Evolutionary conservation across 208 protist genomes (phyloP).

Genomic region (Acanthamoeba castellanii): DNA sequence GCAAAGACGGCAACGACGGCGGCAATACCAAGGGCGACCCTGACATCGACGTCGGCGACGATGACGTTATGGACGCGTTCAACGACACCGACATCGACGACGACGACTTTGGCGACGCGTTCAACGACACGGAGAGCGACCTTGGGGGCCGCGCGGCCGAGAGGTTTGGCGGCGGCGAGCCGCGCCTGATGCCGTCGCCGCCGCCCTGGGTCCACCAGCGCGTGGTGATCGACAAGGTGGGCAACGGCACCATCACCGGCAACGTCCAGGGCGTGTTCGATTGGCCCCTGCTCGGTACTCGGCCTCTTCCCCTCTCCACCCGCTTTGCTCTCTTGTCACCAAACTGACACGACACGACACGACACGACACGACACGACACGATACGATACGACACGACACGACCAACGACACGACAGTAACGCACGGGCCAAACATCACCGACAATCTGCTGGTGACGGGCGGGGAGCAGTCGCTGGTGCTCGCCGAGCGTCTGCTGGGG

Average conservation of each 20-base stretch:
- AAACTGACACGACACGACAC: no score
- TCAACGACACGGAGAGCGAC: no score
- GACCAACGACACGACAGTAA: no score
- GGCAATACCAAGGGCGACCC: no score
- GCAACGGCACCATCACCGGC: conserved; percentile 12
- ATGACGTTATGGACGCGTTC: background rate
- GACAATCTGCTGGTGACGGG: background rate
- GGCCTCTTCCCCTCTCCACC: background rate
- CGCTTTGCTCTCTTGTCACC: background rate
- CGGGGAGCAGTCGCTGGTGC: background rate
- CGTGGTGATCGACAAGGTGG: conserved; percentile 37
- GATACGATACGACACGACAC: no score
- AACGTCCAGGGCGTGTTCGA: conserved; percentile 40
- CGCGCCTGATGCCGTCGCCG: background rate
- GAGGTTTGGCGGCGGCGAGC: no score
- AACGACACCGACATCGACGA: background rate
- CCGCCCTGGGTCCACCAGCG: background rate
- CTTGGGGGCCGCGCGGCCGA: background rate
- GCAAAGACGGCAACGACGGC: no score
- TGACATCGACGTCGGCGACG: no score
- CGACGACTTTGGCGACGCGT: no score
- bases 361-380: no score
- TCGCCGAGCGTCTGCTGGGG: background rate
- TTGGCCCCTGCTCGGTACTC: background rate
- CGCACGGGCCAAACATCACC: background rate